These are phyloP conservation scores for Candida koratica DNA, from an alignment of 805 yeast species.

Conservation along the genomic window DNA sequence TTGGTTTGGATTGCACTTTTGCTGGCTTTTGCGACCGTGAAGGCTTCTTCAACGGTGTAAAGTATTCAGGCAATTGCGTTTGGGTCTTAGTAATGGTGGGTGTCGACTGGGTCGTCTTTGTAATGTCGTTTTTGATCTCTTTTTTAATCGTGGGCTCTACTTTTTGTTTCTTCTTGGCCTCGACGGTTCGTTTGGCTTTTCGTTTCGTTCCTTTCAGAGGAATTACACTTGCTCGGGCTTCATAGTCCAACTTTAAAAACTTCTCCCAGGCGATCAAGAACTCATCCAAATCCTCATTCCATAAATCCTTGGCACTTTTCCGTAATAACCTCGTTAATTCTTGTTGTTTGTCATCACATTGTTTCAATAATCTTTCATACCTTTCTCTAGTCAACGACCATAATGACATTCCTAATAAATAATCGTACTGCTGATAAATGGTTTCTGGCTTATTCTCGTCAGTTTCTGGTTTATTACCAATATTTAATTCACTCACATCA, in stretches of 20 bases:
- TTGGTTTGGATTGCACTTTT: slow-evolving; percentile 9
- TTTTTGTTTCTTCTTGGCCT: slow-evolving; percentile 16
- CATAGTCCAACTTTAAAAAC: slow-evolving; percentile 63
- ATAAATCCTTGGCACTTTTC: slow-evolving; percentile 77
- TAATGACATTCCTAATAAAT: slow-evolving; percentile 84
- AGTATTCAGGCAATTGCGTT: slow-evolving; percentile 19
- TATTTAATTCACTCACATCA: slow-evolving; percentile 26
- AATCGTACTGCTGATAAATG: slow-evolving; percentile 69
- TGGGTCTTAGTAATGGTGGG: slow-evolving; percentile 8
- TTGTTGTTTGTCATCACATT: slow-evolving; percentile 65
- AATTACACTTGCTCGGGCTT: slow-evolving; percentile 49
- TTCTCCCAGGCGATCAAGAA: slow-evolving; percentile 64
- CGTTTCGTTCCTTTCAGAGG: slow-evolving; percentile 43
- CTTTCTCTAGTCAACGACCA: slow-evolving; percentile 92
- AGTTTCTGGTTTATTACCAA: slow-evolving; percentile 24
- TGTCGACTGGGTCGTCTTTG: neutral
- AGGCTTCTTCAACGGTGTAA: slow-evolving; percentile 14
- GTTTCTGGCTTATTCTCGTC: slow-evolving; percentile 50
- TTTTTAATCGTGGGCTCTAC: slow-evolving; percentile 4
- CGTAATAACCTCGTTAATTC: slow-evolving; percentile 65
- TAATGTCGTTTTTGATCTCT: neutral
- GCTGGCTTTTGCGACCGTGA: slow-evolving; percentile 4
- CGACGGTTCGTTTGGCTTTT: slow-evolving; percentile 21
- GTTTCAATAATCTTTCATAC: slow-evolving; percentile 72
- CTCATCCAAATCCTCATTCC: slow-evolving; percentile 78